Evolutionary conservation across 371 early-diverging fungal genomes (phyloP), one percentile per base, ranked within the genome.

Genomic region (Syncephalis plumigaleata): DNA sequence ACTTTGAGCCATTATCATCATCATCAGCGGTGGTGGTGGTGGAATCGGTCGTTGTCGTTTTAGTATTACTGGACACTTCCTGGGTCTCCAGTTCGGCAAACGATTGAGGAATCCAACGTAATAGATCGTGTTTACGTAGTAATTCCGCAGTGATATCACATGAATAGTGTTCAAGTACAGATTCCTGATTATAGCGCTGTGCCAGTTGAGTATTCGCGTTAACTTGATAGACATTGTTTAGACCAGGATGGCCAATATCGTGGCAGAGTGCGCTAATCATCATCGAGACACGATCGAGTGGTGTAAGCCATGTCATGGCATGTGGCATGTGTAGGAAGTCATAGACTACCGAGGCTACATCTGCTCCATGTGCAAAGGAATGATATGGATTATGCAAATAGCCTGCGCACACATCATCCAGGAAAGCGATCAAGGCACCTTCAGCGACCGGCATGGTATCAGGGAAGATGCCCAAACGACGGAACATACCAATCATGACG

Each of bases 201-300:
- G 86, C 80, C 4, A 87, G 56, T 9, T 80, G 75, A 3, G 87
- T 85, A 39, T 79, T 64, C 18, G 87, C 71, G 52, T 91, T 87
- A 45, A 84, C 76, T 63, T 91, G 84, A 51, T 68, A 92, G 23
- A 81, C 68, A 52, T 92, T 92, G 67, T 90, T 91, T 44, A 77
- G 65, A 13, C 92, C 92, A 5, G 91, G 90, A 61, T 91, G 92
- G 36, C 87, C 82, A 47, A 83, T 77, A 55, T 91, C 92, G 59
- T 91, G 92, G 56, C 86, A 84, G 36, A 91, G 66, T n/a, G 79
- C 90, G 27, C 85, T 78, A 36, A 91, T 72, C 23, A 88, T 56
- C 37, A 90, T 55, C 8, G 79, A 71, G 15, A 79, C 75, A 48
- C 79, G 65, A 52, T 88, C 88, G 9, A 73, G 63, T 17, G 67